Base-by-base conservation (phyloP, 2,329 filamentous ascomycete genomes). In the Colletotrichum orchidophilum region DNA sequence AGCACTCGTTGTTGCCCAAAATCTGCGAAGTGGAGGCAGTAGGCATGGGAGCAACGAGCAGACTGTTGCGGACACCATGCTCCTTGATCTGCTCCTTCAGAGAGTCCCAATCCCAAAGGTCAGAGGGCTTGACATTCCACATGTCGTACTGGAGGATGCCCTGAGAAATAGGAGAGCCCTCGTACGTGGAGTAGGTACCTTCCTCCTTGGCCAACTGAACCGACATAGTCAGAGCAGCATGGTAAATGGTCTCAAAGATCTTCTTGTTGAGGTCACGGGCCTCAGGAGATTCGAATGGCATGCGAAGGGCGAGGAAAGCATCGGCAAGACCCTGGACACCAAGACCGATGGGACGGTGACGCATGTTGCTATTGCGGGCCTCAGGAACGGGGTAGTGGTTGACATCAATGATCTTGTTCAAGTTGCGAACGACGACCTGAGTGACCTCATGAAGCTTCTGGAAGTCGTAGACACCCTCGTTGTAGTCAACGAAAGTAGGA, bases 231-330 rank as follows among this genome's bases (percentile, higher is more conserved):
- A 98, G 86, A 68, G 95, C 94, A 80, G 92, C 96, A 82, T 99
- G 96, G 86, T 99, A 99, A 83, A 99, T 98, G 74, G 96, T 99
- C 88, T 99, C 96, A 75, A 99, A 99, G 83, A 99, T 98, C 83
- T 99, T 95, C 79, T 93, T 95, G 88, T 99, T 99, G 79, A 99
- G 90, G 82, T 96, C 90, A 76, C 92, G 94, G 73, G 96, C 96
- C 85, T 98, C 95, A 5, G 94, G 91, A 18, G 96, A 99, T 83
- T 99, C 96, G 79, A 99, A 99, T 35, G 96, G 96, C 87, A 98
- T 89, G 79, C 96, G 95, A 63, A 99, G 91, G 75, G 96, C 96
- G 78, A 99, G 90, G 92, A 99, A 99, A 67, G 95, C 95, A 87
- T 99, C 96, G 31, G 96, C 96, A 80, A 99, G 92, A 88, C 96